Evolutionary conservation across 129 eudicot species (phyloP), one percentile per base, ranked within the genome.

Genomic region (Centella asiatica): DNA sequence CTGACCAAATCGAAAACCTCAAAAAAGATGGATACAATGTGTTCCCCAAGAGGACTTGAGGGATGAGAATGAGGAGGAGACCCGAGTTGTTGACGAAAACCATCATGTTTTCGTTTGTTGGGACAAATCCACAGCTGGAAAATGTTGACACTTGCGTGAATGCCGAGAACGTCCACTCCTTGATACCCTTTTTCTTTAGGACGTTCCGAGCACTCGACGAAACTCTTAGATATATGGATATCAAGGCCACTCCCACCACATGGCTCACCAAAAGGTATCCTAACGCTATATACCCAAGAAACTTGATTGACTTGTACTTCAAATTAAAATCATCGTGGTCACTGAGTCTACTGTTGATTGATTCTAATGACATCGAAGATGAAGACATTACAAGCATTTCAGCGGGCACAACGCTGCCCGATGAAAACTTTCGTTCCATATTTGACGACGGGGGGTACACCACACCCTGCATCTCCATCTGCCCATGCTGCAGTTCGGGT

Each of bases 81-180:
- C 88, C 86, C 0, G 95, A 51, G 8, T 83, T 81, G 32, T 81
- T 76, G 50, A 57, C 75, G 37, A 87, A 87, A 0, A 58, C 65
- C 0, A 81, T n/a, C 93, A 87, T 83, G 76, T 84, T 87, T 57
- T 83, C 93, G 56, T 81, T 78, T 1, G 86, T 84, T 5, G 95
- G 93, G 0, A 81, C 19, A 20, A 80, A 87, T 1, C 93, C 89
- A 44, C 95, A 84, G 39, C 64, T 87, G 0, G 84, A 10, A 20
- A 87, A 87, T 0, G 78, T 78, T 0, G 88, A 84, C 64, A 84
- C 73, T 6, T 71, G 67, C 26, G 81, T 69, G 73, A 88, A 84
- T 26, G 72, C 5, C 0, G 77, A 59, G 61, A 88, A 88, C 0
- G 77, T 78, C 12, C 4, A 29, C 20, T 31, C 15, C 8, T 28